Evolutionary conservation across 2,329 filamentous ascomycete species (phyloP).

Genomic region (Aspergillus flavus): DNA sequence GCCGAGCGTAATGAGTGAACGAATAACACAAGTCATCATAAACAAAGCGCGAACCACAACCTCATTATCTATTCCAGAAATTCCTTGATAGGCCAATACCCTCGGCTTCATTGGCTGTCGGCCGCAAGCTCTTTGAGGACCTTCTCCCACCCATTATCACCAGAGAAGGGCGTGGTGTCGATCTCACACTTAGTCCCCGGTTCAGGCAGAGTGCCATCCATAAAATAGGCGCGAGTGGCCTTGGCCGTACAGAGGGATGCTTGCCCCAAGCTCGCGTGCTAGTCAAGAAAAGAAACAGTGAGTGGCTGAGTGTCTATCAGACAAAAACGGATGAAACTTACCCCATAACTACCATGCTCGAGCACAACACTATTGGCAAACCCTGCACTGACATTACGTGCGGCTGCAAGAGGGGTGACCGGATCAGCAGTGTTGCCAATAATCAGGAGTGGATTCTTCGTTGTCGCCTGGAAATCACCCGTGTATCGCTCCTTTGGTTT

Average conservation of each 20-base stretch:
- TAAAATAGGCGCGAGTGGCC: neutral
- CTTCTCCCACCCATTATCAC: neutral
- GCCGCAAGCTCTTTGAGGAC: neutral
- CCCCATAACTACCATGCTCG: slow-evolving; percentile 25
- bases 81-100: too few relatives aligned
- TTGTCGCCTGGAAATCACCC: slow-evolving; percentile 27
- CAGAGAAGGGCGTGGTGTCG: neutral
- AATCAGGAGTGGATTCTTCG: slow-evolving; percentile 28
- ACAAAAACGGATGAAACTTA: neutral
- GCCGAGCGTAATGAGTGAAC: neutral
- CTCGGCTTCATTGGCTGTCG: neutral
- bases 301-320: neutral
- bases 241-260: neutral
- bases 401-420: slow-evolving; percentile 26
- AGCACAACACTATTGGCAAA: slow-evolving; percentile 30
- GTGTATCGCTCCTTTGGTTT: slow-evolving; percentile 26
- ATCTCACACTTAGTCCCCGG: neutral
- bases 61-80: neutral
- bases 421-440: slow-evolving; percentile 30
- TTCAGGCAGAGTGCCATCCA: neutral
- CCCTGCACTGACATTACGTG: slow-evolving; percentile 24
- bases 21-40: neutral
- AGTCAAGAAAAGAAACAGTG: neutral
- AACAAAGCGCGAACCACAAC: neutral
- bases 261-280: neutral